Base-by-base conservation (phyloP, 352 stramenopile genomes). In the Phytophthora chlamydospora region DNA sequence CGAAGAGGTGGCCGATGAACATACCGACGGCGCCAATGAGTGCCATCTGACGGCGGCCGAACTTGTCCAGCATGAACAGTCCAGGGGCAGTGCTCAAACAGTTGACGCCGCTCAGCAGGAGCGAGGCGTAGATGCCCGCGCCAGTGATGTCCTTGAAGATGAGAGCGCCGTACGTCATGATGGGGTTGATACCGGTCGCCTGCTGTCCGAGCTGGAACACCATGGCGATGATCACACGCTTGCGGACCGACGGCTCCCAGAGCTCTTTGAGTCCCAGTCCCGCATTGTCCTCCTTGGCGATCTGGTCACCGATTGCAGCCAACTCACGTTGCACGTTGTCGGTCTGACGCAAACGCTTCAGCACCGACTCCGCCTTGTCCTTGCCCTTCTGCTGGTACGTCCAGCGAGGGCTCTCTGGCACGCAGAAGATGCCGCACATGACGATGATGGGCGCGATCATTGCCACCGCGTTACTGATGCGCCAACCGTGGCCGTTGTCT, bases 131-230 rank as follows among this genome's bases (percentile, higher is more conserved):
- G 34, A 77, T 59, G 24, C 68, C 68, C n/a, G 52, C 48, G 33
- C 60, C 59, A 5, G 63, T 62, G 42, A 77, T 71, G 19, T 71
- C 62, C 55, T 71, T 66, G 62, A 71, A 71, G 47, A 71, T 71
- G 8, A 71, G 48, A 2, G 62, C 47, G 13, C 68, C 68, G 45
- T 74, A 77, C 29, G 51, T 68, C 51, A 77, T 66, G 17, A 77
- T 71, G 9, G 69, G 44, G 36, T 73, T 69, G 45, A 77, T 78
- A 21, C 72, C 63, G 0, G 67, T 73, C 0, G 76, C 48, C 29
- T 83, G 54, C 27, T 81, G 73, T 19, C 80, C 63, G 14, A 81
- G 43, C 47, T 81, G 76, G 16, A 85, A 58, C 24, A 52, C 35
- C 56, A 73, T 76, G 43, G 54, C 60, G 35, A 73, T 76, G 53